phyloP scores from a whole-genome alignment of 2,329 filamentous ascomycete species.

The Huntiella decipiens region DNA sequence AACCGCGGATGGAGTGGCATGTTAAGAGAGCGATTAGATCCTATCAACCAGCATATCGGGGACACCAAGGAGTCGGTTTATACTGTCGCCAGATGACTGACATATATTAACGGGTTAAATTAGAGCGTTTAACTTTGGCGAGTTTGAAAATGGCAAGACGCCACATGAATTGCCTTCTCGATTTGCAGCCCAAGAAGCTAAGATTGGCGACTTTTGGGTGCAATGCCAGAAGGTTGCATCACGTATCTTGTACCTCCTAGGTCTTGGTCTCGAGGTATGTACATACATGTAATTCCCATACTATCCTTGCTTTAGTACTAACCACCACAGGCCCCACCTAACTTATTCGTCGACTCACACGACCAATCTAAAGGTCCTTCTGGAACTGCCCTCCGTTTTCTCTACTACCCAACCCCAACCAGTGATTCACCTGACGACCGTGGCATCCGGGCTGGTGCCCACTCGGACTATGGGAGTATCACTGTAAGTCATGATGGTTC shows the following conservation, averaged over 20 bases:
- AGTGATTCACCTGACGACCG: slow-evolving; percentile 17
- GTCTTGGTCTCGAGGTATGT: slow-evolving; percentile 48
- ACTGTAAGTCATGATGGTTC: slow-evolving; percentile 19
- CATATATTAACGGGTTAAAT: slow-evolving; percentile 3
- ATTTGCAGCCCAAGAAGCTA: slow-evolving; percentile 37
- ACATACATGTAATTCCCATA: slow-evolving; percentile 12
- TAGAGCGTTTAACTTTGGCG: slow-evolving; percentile 82
- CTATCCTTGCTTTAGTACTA: slow-evolving; percentile 3
- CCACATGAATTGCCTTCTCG: slow-evolving; percentile 58
- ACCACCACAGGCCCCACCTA: slow-evolving; percentile 20
- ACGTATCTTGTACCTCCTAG: slow-evolving; percentile 57
- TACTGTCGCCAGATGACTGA: background rate
- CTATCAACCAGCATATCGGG: slow-evolving; percentile 57
- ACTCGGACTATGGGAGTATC: slow-evolving; percentile 66
- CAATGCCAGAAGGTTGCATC: slow-evolving; percentile 56
- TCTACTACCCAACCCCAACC: slow-evolving; percentile 47
- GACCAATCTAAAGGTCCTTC: slow-evolving; percentile 26
- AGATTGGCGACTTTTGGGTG: slow-evolving; percentile 47
- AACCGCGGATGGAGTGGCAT: slow-evolving; percentile 82
- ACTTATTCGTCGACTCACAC: slow-evolving; percentile 38
- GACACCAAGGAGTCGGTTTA: slow-evolving; percentile 67
- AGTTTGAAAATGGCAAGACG: slow-evolving; percentile 48
- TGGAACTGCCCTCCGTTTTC: slow-evolving; percentile 45
- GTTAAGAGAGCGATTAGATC: slow-evolving; percentile 76
- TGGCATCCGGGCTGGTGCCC: slow-evolving; percentile 64